Conservation (phyloP, 495 filamentous ascomycete genomes). For the Talaromyces liani region DNA sequence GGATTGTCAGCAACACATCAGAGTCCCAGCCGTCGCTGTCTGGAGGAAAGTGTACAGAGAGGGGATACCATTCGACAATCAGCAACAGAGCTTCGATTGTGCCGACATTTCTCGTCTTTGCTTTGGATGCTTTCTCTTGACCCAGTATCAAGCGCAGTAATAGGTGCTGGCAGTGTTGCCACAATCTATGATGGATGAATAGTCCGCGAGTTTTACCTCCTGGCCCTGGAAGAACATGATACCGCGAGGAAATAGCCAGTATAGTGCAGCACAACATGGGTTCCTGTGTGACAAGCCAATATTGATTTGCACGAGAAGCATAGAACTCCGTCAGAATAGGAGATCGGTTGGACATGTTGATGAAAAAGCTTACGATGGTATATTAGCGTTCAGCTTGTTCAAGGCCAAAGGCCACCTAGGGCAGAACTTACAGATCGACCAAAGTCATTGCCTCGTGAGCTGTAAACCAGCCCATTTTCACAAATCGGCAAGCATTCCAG, state of each 20-base stretch:
- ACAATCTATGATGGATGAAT: constrained; percentile 35
- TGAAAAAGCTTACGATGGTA: constrained; percentile 21
- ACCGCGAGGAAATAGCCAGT: constrained; percentile 31
- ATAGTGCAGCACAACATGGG: constrained; percentile 34
- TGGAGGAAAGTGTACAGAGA: constrained; percentile 29
- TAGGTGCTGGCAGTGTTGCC: constrained; percentile 35
- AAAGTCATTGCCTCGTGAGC: constrained; percentile 27
- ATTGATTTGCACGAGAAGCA: constrained; percentile 24
- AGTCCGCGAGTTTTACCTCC: constrained; percentile 26
- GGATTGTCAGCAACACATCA: constrained; percentile 17
- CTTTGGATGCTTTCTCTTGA: constrained; percentile 28
- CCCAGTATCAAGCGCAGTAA: constrained; percentile 31
- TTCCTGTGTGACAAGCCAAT: constrained; percentile 27
- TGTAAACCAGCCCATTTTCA: constrained; percentile 35
- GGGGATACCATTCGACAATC: constrained; percentile 36
- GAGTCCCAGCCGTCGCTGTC: constrained; percentile 27
- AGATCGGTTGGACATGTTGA: constrained; percentile 26
- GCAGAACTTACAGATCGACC: constrained; percentile 18
- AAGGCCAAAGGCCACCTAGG: neutral
- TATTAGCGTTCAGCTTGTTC: neutral
- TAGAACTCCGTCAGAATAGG: constrained; percentile 34
- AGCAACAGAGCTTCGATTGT: constrained; percentile 33
- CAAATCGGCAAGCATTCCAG: constrained; percentile 33
- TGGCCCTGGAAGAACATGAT: constrained; percentile 26
- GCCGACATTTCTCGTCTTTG: constrained; percentile 24